Conservation (phyloP, 108 stramenopile genomes). For the Nitzschia sp. region DNA sequence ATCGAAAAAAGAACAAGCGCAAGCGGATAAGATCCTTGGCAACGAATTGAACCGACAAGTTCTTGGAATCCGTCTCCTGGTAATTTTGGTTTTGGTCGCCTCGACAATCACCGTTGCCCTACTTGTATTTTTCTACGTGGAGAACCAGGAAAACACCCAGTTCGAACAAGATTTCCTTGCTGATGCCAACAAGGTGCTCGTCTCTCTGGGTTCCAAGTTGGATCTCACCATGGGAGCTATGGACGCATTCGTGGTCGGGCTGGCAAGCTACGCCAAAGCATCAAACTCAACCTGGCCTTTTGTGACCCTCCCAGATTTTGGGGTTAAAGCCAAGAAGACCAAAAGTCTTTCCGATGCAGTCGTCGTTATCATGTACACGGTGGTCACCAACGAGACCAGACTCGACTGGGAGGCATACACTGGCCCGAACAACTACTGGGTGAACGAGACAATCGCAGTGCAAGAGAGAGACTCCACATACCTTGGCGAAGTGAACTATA, state of each 20-base stretch:
- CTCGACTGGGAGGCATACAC: slow-evolving; percentile 16
- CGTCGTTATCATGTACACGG: neutral
- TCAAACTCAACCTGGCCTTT: slow-evolving; percentile 22
- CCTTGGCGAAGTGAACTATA: neutral
- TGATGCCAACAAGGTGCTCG: slow-evolving; percentile 21
- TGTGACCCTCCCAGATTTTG: slow-evolving; percentile 10
- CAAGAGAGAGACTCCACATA: slow-evolving; percentile 4
- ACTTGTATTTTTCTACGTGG: neutral
- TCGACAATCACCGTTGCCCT: slow-evolving; percentile 6
- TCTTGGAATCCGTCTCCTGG: neutral
- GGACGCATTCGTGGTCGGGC: slow-evolving; percentile 17
- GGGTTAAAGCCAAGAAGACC: slow-evolving; percentile 8
- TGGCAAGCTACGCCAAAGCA: slow-evolving; percentile 8
- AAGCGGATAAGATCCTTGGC: no score
- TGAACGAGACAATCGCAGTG: neutral
- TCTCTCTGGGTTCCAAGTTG: slow-evolving; percentile 6
- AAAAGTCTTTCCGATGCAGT: slow-evolving; percentile 8
- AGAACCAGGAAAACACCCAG: slow-evolving; percentile 1
- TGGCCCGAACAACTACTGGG: neutral
- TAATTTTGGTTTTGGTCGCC: slow-evolving; percentile 17
- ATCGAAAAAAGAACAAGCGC: no score
- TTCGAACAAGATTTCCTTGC: slow-evolving; percentile 16
- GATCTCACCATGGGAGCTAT: slow-evolving; percentile 11
- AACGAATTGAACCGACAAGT: slow-evolving; percentile 13
- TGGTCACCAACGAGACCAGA: slow-evolving; percentile 5